A percentile compares a stretch with the other conserved stretches of the same genome.
phyloP scores from a whole-genome alignment of 192 early-diverging fungal species.

The Kickxella alabastrina region DNA sequence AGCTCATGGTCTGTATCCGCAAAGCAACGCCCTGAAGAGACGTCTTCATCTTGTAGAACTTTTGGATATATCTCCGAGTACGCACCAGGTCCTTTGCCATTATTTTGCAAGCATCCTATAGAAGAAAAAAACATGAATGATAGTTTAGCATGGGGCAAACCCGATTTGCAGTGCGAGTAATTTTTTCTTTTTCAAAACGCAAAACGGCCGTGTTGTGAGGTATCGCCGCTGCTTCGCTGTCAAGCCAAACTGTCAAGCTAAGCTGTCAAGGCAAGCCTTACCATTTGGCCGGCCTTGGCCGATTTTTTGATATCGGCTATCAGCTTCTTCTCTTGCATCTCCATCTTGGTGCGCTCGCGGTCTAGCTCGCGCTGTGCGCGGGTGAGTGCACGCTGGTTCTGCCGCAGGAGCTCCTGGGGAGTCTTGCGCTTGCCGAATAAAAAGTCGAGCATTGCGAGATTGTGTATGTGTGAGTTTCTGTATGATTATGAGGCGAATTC shows the following conservation, averaged over 20 bases:
- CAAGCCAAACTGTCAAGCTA: too few relatives aligned
- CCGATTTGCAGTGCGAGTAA: too few relatives aligned
- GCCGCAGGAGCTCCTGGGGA: constrained; percentile 86
- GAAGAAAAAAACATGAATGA: constrained; percentile 7
- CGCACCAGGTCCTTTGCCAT: constrained; percentile 98
- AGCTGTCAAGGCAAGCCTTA: constrained; percentile 38
- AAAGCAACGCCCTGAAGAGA: constrained; percentile 89
- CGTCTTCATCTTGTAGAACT: constrained; percentile 94
- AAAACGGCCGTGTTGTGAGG: too few relatives aligned
- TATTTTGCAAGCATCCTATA: constrained; percentile 72
- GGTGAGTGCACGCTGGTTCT: constrained; percentile 82
- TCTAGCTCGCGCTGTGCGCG: constrained; percentile 91
- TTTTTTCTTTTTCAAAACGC: too few relatives aligned
- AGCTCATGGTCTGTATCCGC: constrained; percentile 72
- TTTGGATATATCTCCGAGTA: constrained; percentile 88
- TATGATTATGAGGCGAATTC: neutral
- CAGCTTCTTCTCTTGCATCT: constrained; percentile 93
- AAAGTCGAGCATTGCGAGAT: constrained; percentile 53
- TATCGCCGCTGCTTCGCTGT: too few relatives aligned
- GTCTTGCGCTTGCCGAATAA: constrained; percentile 78
- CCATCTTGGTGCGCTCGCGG: constrained; percentile 82
- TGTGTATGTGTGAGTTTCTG: neutral
- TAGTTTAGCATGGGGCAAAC: neutral
- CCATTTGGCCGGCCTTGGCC: constrained; percentile 90
- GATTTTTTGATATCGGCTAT: constrained; percentile 89